phyloP scores from a whole-genome alignment of 805 yeast species.

The Hanseniaspora guilliermondii region DNA sequence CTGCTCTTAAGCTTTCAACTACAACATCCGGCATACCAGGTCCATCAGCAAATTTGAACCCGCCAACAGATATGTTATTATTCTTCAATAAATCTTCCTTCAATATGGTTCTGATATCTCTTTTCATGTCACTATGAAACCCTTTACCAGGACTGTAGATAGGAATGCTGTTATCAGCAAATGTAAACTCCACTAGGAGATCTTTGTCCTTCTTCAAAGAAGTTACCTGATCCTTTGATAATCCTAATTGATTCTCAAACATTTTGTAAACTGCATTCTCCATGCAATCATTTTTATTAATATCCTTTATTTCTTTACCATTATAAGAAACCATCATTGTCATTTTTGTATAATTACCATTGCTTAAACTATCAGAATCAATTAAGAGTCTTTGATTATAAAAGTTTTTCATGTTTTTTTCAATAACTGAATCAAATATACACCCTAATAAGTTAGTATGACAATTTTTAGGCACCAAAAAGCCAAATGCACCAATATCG shows the following conservation, averaged over 20 bases:
- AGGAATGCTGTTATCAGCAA: constrained; percentile 57
- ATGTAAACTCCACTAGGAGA: constrained; percentile 29
- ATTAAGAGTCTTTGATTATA: constrained; percentile 15
- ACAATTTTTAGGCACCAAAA: constrained; percentile 57
- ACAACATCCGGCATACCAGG: constrained; percentile 87
- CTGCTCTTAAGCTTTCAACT: constrained; percentile 47
- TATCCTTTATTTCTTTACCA: constrained; percentile 27
- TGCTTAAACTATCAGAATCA: constrained; percentile 13
- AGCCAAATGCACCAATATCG: constrained; percentile 65
- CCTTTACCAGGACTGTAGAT: constrained; percentile 64
- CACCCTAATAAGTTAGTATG: constrained; percentile 62
- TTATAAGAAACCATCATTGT: constrained; percentile 92
- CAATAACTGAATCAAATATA: constrained; percentile 80
- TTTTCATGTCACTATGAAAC: constrained; percentile 30
- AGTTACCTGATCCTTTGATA: constrained; percentile 24
- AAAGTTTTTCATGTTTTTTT: constrained; percentile 36
- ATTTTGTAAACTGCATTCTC: constrained; percentile 27
- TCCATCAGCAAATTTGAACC: constrained; percentile 68
- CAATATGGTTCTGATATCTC: constrained; percentile 20
- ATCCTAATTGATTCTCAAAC: constrained; percentile 31
- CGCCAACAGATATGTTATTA: constrained; percentile 48
- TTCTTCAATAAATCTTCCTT: constrained; percentile 24
- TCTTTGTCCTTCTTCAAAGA: constrained; percentile 1
- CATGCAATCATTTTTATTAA: constrained; percentile 18
- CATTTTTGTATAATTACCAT: constrained; percentile 45